Evolutionary conservation across 257 asterid species (phyloP).

Genomic region (Petrea volubilis): DNA sequence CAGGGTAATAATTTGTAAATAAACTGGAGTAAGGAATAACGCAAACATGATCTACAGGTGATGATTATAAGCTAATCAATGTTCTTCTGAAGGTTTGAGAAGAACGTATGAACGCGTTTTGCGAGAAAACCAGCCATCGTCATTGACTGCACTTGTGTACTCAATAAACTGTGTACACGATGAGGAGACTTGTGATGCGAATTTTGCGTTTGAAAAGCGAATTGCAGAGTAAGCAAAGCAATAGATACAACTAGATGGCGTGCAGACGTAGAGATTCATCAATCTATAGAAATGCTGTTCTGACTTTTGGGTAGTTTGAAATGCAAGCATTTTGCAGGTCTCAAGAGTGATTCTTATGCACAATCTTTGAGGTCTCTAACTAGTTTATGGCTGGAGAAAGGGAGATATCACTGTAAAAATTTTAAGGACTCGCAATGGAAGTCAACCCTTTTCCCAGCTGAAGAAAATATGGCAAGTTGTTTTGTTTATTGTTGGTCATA

Average conservation of each 20-base stretch:
- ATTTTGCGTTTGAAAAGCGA: background rate
- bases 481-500: background rate
- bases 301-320: constrained; percentile 15
- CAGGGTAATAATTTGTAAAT: too few species aligned
- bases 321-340: background rate
- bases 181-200: background rate
- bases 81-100: too few species aligned
- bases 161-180: background rate
- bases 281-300: background rate
- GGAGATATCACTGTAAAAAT: too few species aligned
- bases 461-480: background rate
- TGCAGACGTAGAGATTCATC: background rate
- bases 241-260: background rate
- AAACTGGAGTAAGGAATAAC: too few species aligned
- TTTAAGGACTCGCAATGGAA: too few species aligned
- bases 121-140: background rate
- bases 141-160: background rate
- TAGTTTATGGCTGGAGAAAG: background rate
- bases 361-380: background rate
- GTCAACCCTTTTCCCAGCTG: background rate
- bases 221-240: background rate
- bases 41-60: too few species aligned
- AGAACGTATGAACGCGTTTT: background rate
- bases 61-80: too few species aligned
- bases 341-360: background rate